A percentile compares a stretch with the other conserved stretches of the same genome.
phyloP scores from a whole-genome alignment of 169 alveolate species.

The Plasmodium adleri region DNA sequence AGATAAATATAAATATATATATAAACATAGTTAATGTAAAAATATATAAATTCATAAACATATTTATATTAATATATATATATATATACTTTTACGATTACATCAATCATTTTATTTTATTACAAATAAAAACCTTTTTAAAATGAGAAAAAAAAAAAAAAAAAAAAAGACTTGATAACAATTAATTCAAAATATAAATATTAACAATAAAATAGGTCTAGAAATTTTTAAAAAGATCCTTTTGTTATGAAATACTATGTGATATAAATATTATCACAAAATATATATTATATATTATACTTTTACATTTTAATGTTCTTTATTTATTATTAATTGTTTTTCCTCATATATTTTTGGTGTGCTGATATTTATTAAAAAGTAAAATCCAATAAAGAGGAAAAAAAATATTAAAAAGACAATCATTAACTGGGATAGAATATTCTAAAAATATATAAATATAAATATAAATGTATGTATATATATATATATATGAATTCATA shows the following conservation, averaged over 20 bases:
- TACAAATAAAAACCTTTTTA: slow-evolving; percentile 58
- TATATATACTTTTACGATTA: too few species aligned
- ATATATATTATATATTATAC: slow-evolving; percentile 9
- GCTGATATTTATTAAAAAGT: slow-evolving; percentile 37
- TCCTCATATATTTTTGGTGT: slow-evolving; percentile 73
- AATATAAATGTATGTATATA: not conserved
- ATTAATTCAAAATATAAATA: slow-evolving; percentile 62
- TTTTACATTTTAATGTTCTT: slow-evolving; percentile 55
- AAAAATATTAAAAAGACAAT: slow-evolving; percentile 45
- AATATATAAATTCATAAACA: not conserved
- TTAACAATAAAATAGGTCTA: slow-evolving; percentile 4
- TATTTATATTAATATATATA: too few species aligned
- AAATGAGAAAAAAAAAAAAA: slow-evolving; percentile 4
- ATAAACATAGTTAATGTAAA: slow-evolving; percentile 5
- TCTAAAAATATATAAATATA: slow-evolving; percentile 13
- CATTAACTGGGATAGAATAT: slow-evolving; percentile 51
- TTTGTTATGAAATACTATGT: too few species aligned
- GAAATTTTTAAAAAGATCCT: too few species aligned
- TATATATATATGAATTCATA: not conserved
- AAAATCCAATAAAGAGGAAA: slow-evolving; percentile 62
- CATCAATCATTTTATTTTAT: not conserved
- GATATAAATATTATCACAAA: not conserved
- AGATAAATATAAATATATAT: not conserved
- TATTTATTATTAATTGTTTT: slow-evolving; percentile 71
- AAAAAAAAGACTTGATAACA: slow-evolving; percentile 24